Base-by-base conservation (phyloP, 805 yeast genomes). In the Yamadazyma akitaensis region DNA sequence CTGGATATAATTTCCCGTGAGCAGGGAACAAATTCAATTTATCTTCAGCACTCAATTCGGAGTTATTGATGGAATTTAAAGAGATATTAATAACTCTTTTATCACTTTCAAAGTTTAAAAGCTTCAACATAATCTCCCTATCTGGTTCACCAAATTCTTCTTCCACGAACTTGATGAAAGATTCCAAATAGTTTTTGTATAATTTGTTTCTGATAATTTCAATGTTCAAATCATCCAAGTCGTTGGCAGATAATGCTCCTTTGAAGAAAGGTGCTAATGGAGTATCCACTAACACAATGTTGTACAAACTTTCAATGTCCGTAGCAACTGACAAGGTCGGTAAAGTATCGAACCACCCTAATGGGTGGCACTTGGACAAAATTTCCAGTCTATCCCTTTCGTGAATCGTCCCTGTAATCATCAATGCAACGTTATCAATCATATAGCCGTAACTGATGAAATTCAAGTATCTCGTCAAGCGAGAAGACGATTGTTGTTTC, bases 271-370 rank as follows among this genome's bases (percentile, higher is more conserved):
- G 96, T 1, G 99, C 98, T 62, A 94, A 78, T 5, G 99, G 99
- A 6, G 99, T 94, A 68, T 94, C 99, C 46, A 94, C 85, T 49
- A 94, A 74, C 12, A 94, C 99, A 1, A 95, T 87, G 59, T 85
- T 85, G 70, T 92, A 94, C 58, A 94, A 76, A n/a, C 94, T 82
- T 58, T 90, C 96, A 47, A 92, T 81, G 66, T 92, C 98, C 2
- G 97, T 89, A 40, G 98, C 97, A 42, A 92, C 94, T 13, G 94
- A 81, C 48, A 94, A 76, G 0, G 98, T 92, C 31, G 99, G 99
- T 56, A 94, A 79, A 7, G 98, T 92, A 57, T 94, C 99, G 61
- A 94, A 94, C 97, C 97, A 91, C 38, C 99, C 99, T 57, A 94
- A 75, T 0, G 99, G 99, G 64, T 94, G 96, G 64, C 97, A 90